A percentile compares a stretch with the other conserved stretches of the same genome.
These are phyloP conservation scores for Lactifluus echinatus DNA, from an alignment of 768 basidiomycete genomes.

Conservation along the genomic window DNA sequence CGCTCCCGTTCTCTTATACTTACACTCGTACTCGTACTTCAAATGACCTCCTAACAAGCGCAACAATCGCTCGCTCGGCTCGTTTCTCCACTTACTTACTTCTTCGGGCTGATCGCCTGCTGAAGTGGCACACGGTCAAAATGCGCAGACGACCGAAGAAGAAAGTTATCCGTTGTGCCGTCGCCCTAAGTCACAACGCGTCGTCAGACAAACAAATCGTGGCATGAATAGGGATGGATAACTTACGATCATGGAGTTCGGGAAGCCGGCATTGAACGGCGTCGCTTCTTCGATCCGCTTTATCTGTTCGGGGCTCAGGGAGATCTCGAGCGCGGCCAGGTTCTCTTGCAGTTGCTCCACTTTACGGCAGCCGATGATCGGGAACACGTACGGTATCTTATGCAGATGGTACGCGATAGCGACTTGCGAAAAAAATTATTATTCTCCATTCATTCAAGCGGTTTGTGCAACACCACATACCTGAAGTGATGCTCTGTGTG, in stretches of 20 bases:
- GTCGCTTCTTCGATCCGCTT: slow-evolving; percentile 32
- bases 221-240: neutral
- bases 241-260: slow-evolving; percentile 22
- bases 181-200: slow-evolving; percentile 1
- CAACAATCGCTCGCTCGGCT: no score
- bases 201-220: neutral
- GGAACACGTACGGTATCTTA: slow-evolving; percentile 40
- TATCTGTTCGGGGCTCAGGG: slow-evolving; percentile 35
- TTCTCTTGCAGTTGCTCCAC: slow-evolving; percentile 38
- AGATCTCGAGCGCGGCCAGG: slow-evolving; percentile 36
- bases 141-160: neutral
- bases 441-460: neutral
- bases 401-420: slow-evolving; percentile 43
- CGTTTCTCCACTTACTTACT: no score
- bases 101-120: neutral
- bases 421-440: slow-evolving; percentile 24
- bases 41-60: no score
- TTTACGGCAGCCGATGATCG: slow-evolving; percentile 40
- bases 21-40: no score
- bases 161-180: neutral
- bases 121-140: neutral
- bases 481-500: slow-evolving; percentile 24
- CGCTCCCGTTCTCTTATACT: no score
- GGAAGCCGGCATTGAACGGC: slow-evolving; percentile 38
- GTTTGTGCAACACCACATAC: neutral